Conservation (phyloP, 192 early-diverging fungal genomes). For the Podila epicladia region DNA sequence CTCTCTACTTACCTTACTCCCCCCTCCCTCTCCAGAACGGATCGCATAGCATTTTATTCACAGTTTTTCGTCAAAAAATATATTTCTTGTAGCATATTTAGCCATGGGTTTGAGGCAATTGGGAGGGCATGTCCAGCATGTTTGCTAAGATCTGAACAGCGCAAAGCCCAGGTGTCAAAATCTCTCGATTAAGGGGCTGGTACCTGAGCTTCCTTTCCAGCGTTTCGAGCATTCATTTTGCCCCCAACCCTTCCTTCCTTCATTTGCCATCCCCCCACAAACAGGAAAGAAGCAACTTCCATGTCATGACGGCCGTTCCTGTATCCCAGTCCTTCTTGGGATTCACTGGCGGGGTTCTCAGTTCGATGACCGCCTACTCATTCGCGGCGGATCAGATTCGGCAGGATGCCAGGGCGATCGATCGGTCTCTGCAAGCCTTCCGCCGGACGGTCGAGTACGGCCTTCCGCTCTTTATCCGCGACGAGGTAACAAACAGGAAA, state of each 20-base stretch:
- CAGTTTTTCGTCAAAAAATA: background rate
- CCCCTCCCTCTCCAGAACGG: background rate
- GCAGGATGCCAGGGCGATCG: slow-evolving; percentile 13
- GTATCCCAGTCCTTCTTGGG: slow-evolving; percentile 50
- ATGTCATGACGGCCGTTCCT: slow-evolving; percentile 52
- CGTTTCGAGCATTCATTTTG: too few relatives aligned
- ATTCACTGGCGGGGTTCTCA: slow-evolving; percentile 47
- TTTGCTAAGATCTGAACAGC: too few relatives aligned
- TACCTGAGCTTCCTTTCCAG: too few relatives aligned
- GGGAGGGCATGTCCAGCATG: too few relatives aligned
- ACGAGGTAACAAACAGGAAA: slow-evolving; percentile 24
- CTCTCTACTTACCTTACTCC: background rate
- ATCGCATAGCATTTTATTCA: too few relatives aligned
- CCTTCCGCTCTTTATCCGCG: slow-evolving; percentile 46
- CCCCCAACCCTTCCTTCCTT: background rate
- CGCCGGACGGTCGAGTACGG: slow-evolving; percentile 44
- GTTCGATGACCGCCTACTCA: slow-evolving; percentile 44
- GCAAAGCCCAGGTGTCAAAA: too few relatives aligned
- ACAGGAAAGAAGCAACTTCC: slow-evolving; percentile 2
- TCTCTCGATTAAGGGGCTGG: too few relatives aligned
- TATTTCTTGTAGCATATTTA: slow-evolving; percentile 2
- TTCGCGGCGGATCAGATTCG: slow-evolving; percentile 29
- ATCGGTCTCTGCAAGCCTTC: slow-evolving; percentile 24
- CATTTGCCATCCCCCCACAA: too few relatives aligned
- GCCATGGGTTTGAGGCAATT: too few relatives aligned